phyloP scores from a whole-genome alignment of 805 yeast genomes.

The Ogataea minuta region DNA sequence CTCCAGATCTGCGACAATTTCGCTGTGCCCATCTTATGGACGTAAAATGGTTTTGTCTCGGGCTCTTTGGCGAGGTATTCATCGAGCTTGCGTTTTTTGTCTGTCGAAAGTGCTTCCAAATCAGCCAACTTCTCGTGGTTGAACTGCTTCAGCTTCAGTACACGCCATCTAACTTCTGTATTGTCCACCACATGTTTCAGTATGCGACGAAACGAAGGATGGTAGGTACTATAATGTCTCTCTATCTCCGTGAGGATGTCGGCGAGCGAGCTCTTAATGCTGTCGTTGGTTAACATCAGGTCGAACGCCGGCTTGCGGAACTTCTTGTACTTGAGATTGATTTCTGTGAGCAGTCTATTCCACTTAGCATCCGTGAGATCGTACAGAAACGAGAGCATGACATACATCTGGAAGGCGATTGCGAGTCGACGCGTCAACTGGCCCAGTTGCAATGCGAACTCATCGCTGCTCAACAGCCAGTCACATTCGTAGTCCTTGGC shows the following conservation, averaged over 20 bases:
- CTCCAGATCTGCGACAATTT: slow-evolving; percentile 30
- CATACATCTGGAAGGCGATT: slow-evolving; percentile 25
- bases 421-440: slow-evolving; percentile 17
- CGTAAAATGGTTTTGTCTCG: slow-evolving; percentile 22
- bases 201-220: slow-evolving; percentile 15
- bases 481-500: slow-evolving; percentile 26
- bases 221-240: slow-evolving; percentile 16
- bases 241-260: slow-evolving; percentile 25
- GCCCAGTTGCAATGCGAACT: slow-evolving; percentile 23
- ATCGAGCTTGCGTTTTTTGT: slow-evolving; percentile 26
- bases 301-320: slow-evolving; percentile 25
- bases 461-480: slow-evolving; percentile 29
- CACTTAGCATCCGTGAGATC: slow-evolving; percentile 21
- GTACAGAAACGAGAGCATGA: slow-evolving; percentile 25
- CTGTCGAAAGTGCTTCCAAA: slow-evolving; percentile 13
- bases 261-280: slow-evolving; percentile 11
- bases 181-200: slow-evolving; percentile 19
- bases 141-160: slow-evolving; percentile 31
- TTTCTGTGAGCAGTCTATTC: slow-evolving; percentile 16
- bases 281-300: slow-evolving; percentile 15
- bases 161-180: slow-evolving; percentile 26
- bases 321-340: slow-evolving; percentile 23
- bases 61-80: slow-evolving; percentile 17
- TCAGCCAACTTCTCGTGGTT: slow-evolving; percentile 24
- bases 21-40: slow-evolving; percentile 30